These are phyloP conservation scores for Glycyrrhiza uralensis DNA, from an alignment of 306 rosid genomes.

Conservation along the genomic window DNA sequence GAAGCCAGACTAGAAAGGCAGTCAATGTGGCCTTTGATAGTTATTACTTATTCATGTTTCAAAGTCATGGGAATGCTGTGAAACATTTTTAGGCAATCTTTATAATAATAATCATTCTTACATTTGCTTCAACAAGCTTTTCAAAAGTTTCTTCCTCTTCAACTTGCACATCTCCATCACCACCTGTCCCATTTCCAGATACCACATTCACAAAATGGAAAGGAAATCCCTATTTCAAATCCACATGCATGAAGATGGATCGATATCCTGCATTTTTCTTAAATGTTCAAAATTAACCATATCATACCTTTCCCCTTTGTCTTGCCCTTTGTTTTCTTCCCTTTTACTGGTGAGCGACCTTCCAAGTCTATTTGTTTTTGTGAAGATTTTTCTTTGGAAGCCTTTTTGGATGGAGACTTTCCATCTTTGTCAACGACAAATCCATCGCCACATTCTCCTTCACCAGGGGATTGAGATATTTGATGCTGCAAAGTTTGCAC, in stretches of 20 bases:
- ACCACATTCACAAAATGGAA: slow-evolving; percentile 19
- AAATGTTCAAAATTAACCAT: neutral
- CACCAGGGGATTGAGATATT: slow-evolving; percentile 30
- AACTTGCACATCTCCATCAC: slow-evolving; percentile 38
- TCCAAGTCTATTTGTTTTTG: slow-evolving; percentile 38
- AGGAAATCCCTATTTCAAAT: slow-evolving; percentile 12
- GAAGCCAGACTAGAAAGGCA: slow-evolving; percentile 18
- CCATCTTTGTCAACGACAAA: slow-evolving; percentile 32
- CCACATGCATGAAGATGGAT: neutral
- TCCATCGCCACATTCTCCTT: slow-evolving; percentile 32
- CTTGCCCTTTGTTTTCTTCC: slow-evolving; percentile 37
- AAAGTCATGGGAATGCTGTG: slow-evolving; percentile 4
- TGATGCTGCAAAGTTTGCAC: slow-evolving; percentile 41
- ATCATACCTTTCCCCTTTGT: slow-evolving; percentile 45
- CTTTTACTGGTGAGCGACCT: slow-evolving; percentile 35
- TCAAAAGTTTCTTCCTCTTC: slow-evolving; percentile 60
- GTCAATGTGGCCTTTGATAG: slow-evolving; percentile 6
- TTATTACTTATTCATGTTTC: slow-evolving; percentile 10
- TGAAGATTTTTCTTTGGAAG: slow-evolving; percentile 39
- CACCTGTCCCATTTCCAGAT: slow-evolving; percentile 42
- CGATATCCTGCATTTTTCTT: neutral
- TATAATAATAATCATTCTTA: slow-evolving; percentile 38
- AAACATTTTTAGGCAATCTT: neutral
- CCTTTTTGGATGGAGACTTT: slow-evolving; percentile 52
- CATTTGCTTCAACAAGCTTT: slow-evolving; percentile 53